A percentile compares a stretch with the other conserved stretches of the same genome.
Conservation (phyloP, 768 basidiomycete species). For the Favolaschia claudopus region DNA sequence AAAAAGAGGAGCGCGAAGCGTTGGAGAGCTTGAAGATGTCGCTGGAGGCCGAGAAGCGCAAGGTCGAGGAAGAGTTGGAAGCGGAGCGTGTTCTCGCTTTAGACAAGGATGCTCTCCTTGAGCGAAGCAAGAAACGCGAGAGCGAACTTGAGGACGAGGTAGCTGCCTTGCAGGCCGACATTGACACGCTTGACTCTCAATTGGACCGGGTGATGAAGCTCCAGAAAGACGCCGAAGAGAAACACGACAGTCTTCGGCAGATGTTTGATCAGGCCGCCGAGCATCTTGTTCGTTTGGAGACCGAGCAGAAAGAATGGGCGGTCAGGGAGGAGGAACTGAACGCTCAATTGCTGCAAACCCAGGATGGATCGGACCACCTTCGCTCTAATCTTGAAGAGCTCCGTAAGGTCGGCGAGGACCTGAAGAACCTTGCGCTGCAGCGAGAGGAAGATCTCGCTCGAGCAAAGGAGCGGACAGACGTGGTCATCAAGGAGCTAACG, state of each 20-base stretch:
- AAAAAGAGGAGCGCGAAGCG: conserved; percentile 80
- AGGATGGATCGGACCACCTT: conserved; percentile 65
- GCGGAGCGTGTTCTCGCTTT: conserved; percentile 80
- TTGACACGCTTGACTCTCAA: conserved; percentile 86
- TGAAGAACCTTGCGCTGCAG: conserved; percentile 70
- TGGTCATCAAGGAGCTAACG: conserved; percentile 70
- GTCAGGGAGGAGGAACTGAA: conserved; percentile 68
- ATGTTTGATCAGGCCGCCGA: conserved; percentile 88
- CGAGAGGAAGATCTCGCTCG: conserved; percentile 84
- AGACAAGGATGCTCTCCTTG: conserved; percentile 85
- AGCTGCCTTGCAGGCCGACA: conserved; percentile 76
- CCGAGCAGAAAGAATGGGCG: conserved; percentile 74
- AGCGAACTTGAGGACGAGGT: conserved; percentile 88
- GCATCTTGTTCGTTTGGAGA: conserved; percentile 83
- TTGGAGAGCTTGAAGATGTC: conserved; percentile 83
- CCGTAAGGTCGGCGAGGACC: conserved; percentile 70
- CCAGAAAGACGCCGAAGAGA: conserved; percentile 83
- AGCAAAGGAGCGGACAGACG: conserved; percentile 78
- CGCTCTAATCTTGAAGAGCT: conserved; percentile 68
- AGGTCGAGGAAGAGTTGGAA: conserved; percentile 81
- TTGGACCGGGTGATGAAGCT: conserved; percentile 79
- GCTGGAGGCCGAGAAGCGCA: conserved; percentile 84
- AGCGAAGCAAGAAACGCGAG: conserved; percentile 87
- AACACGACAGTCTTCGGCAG: conserved; percentile 70
- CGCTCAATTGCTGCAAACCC: conserved; percentile 62